Percentiles rank a stretch among this genome's conserved stretches.
These are phyloP conservation scores for Trichoderma sp. DNA, from an alignment of 2,329 filamentous ascomycete species.

Conservation along the genomic window DNA sequence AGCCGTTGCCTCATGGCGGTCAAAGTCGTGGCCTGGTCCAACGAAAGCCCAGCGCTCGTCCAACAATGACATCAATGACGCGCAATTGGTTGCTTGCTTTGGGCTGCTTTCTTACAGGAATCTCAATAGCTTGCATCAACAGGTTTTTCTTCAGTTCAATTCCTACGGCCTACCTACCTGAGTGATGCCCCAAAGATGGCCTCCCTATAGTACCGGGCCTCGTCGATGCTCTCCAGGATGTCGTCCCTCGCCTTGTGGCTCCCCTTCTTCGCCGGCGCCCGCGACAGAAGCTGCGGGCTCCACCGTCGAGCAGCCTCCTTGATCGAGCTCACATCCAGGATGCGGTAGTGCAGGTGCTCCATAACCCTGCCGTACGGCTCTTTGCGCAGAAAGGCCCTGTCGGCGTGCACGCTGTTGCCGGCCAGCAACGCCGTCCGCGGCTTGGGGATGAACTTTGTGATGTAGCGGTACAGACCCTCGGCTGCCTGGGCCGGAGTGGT, in stretches of 20 bases:
- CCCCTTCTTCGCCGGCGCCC: slow-evolving; percentile 69
- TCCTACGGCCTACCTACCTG: background rate
- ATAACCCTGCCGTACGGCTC: slow-evolving; percentile 72
- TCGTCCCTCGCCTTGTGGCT: slow-evolving; percentile 83
- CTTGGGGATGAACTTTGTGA: slow-evolving; percentile 68
- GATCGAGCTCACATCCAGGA: slow-evolving; percentile 86
- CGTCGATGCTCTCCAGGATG: slow-evolving; percentile 91
- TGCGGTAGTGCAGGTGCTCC: slow-evolving; percentile 80
- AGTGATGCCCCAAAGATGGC: slow-evolving; percentile 55
- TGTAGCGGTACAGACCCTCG: slow-evolving; percentile 70
- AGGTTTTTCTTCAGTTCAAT: background rate
- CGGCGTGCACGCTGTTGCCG: slow-evolving; percentile 90
- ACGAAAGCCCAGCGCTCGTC: slow-evolving; percentile 10
- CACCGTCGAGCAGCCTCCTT: slow-evolving; percentile 89
- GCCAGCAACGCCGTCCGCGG: slow-evolving; percentile 70
- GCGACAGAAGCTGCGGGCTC: slow-evolving; percentile 53
- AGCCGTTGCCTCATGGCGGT: slow-evolving; percentile 2
- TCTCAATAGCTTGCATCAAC: background rate
- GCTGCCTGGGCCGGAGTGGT: slow-evolving; percentile 73
- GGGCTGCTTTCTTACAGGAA: background rate
- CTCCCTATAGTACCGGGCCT: slow-evolving; percentile 80
- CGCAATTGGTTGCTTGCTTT: background rate
- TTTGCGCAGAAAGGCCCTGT: slow-evolving; percentile 74
- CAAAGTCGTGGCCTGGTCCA: slow-evolving; percentile 8
- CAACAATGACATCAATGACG: slow-evolving; percentile 17